These are phyloP conservation scores for Colletotrichum sp. DNA, from an alignment of 2,329 filamentous ascomycete species.

Conservation along the genomic window DNA sequence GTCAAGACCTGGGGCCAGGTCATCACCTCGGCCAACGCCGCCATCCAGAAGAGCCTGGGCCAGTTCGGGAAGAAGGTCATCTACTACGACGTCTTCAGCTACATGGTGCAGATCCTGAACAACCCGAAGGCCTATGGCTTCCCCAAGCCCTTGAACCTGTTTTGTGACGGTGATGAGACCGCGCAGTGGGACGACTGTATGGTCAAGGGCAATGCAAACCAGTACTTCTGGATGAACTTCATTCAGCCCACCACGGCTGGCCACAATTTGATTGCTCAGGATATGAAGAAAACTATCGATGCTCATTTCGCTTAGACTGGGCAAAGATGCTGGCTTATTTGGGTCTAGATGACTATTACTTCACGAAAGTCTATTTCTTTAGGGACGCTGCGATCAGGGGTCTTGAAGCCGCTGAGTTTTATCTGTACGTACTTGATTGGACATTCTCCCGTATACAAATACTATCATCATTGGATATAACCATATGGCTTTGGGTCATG, in stretches of 20 bases:
- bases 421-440: not conserved
- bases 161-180: not conserved
- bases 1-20: not conserved
- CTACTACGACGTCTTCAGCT: not conserved
- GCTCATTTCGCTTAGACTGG: not conserved
- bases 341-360: not conserved
- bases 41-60: not conserved
- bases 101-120: not conserved
- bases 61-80: not conserved
- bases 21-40: not conserved
- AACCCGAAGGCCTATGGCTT: not conserved
- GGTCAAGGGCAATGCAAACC: not conserved
- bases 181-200: not conserved
- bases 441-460: not conserved
- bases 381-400: accelerated
- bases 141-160: not conserved
- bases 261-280: not conserved
- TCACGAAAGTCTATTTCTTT: not conserved
- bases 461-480: accelerated
- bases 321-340: accelerated
- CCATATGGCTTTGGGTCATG: no score
- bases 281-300: not conserved
- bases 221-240: conserved; percentile 9
- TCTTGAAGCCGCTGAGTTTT: not conserved
- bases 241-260: not conserved